Evolutionary conservation across 371 early-diverging fungal species (phyloP), one percentile per base, ranked within the genome.

Genomic region (Thermomucor indicae-seudaticae): DNA sequence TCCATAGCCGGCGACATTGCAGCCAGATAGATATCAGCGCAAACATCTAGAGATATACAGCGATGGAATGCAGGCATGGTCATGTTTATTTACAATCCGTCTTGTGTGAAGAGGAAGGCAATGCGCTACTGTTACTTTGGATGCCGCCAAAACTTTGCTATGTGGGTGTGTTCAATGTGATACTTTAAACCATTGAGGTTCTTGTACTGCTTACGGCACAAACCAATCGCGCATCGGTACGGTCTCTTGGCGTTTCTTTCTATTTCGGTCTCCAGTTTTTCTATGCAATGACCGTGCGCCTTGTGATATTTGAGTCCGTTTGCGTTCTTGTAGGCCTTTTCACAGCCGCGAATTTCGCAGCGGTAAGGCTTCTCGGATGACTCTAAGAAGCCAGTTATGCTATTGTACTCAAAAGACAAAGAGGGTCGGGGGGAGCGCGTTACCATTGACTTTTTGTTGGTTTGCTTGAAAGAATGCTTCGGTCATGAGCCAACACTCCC

Each of bases 161-260:
- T 54, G 56, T 60, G 60, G 19, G 63, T 58, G 43, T 91, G 89
- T 56, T 86, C 83, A 49, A 93, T 81, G 57, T 95, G 96, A 62
- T 95, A 95, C 62, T 93, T 93, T 46, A 98, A 80, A 4, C 98
- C 98, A 58, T 95, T 96, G 57, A 91, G 64, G 70, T 96, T 97
- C 78, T 96, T 97, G 78, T 97, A 98, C 10, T 88, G 78, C 60
- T 93, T 95, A 29, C 80, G 78, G 67, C 97, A 97, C 20, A 75
- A 78, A 6, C 79, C 75, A 28, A 91, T 65, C 10, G 85, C 72
- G 59, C 97, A 97, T 14, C 72, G 77, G 72, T 86, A 94, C 6
- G 92, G 95, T 53, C 89, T 91, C 24, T 74, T 55, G 10, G 63
- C 61, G 29, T 53, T 62, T 10, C 46, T 66, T 27, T 69, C 69